Conservation (phyloP, 176 grass and related monocot species). For the Otatea glauca region DNA sequence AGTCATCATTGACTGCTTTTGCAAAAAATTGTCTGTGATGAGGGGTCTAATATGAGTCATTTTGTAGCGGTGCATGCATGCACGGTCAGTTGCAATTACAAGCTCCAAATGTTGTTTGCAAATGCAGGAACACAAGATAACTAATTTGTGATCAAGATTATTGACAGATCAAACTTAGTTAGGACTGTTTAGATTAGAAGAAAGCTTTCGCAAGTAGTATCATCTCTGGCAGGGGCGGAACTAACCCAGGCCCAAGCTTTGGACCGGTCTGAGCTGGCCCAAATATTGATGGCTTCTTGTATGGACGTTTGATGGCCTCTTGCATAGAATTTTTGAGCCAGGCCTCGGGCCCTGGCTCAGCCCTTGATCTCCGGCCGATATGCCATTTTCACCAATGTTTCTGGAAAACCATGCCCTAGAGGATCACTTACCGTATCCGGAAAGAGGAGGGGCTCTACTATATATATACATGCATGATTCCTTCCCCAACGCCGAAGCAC, state of each 20-base stretch:
- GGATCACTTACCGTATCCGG: background rate
- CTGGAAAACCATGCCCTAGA: background rate
- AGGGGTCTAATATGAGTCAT: no score
- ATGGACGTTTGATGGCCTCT: no score
- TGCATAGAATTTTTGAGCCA: no score
- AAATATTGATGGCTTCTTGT: no score
- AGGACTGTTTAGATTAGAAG: background rate
- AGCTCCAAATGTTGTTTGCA: background rate
- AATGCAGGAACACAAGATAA: background rate
- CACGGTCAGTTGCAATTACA: background rate
- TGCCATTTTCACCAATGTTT: background rate
- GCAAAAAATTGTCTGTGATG: no score
- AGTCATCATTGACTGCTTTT: no score
- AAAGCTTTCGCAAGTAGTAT: background rate
- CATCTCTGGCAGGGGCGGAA: no score
- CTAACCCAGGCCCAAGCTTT: no score
- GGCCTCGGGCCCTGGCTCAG: no score
- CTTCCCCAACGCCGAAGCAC: conserved; percentile 13
- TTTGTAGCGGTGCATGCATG: no score
- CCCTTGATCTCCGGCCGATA: background rate
- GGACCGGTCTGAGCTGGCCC: no score
- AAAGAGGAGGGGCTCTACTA: conserved; percentile 22
- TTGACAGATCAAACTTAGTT: background rate
- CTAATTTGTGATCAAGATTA: background rate
- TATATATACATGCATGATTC: conserved; percentile 23